Evolutionary conservation across 2,329 filamentous ascomycete species (phyloP).

Genomic region (Penicillium occitanis): DNA sequence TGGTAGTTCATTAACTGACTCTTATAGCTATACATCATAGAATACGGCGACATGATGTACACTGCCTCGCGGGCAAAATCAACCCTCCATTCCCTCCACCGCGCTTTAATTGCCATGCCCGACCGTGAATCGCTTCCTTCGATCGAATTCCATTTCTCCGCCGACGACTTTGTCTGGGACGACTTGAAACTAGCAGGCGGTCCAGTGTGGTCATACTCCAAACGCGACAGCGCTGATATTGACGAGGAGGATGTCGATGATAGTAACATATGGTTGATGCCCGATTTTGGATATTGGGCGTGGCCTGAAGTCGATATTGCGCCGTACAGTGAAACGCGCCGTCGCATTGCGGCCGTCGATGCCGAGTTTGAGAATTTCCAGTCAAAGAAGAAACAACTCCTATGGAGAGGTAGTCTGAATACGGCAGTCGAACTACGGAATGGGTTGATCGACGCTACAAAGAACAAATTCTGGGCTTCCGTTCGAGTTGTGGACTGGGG

Average conservation of each 20-base stretch:
- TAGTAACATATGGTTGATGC: constrained; percentile 50
- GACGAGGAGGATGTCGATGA: constrained; percentile 31
- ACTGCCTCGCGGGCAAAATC: constrained; percentile 42
- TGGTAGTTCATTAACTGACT: background rate
- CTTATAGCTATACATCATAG: constrained; percentile 38
- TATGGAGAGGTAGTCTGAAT: constrained; percentile 50
- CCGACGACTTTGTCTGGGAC: constrained; percentile 44
- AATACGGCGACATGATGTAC: constrained; percentile 35
- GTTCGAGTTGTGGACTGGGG: constrained; percentile 46
- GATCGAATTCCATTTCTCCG: constrained; percentile 52
- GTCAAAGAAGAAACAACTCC: constrained; percentile 47
- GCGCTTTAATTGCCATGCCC: constrained; percentile 46
- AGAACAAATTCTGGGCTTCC: constrained; percentile 49
- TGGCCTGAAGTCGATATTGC: constrained; percentile 52
- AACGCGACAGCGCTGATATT: constrained; percentile 33
- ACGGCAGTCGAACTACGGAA: constrained; percentile 41
- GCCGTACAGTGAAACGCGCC: constrained; percentile 45
- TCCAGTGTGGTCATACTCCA: constrained; percentile 41
- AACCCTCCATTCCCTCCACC: constrained; percentile 50
- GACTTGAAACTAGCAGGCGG: constrained; percentile 23
- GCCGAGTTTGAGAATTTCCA: constrained; percentile 33
- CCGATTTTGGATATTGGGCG: constrained; percentile 56
- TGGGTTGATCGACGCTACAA: constrained; percentile 40
- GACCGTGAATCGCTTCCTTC: constrained; percentile 44
- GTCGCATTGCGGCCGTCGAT: constrained; percentile 40